Percentiles rank a stretch among this genome's conserved stretches.
Evolutionary conservation across 768 basidiomycete species (phyloP).

Genomic region (Boletus tomentosulus): DNA sequence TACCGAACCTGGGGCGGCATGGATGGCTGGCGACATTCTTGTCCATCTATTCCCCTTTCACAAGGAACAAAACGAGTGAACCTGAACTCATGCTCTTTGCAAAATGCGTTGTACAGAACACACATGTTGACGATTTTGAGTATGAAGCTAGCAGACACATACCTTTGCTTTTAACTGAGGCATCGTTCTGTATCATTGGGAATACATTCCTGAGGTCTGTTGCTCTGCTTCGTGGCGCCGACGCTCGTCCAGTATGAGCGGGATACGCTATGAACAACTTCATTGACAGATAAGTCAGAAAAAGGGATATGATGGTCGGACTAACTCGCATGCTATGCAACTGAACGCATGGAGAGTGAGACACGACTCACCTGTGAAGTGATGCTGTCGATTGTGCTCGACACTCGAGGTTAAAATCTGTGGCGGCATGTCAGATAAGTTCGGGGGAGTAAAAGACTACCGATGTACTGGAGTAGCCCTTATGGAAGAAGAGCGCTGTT

Average conservation of each 20-base stretch:
- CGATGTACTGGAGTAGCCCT: neutral
- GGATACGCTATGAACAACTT: too few species aligned
- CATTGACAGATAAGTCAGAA: too few species aligned
- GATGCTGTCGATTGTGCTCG: neutral
- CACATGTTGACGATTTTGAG: conserved; percentile 17
- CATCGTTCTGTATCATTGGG: too few species aligned
- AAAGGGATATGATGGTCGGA: too few species aligned
- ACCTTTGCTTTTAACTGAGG: conserved; percentile 17
- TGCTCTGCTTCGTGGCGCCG: too few species aligned
- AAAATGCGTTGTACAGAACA: conserved; percentile 2
- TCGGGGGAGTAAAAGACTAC: neutral
- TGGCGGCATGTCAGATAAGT: too few species aligned
- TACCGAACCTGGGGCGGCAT: neutral
- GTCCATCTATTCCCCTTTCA: neutral
- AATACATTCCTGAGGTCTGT: too few species aligned
- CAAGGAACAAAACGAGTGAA: conserved; percentile 6
- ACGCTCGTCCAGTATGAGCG: too few species aligned
- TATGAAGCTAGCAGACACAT: conserved; percentile 12
- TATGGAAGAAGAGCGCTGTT: neutral
- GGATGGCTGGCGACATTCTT: neutral
- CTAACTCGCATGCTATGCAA: too few species aligned
- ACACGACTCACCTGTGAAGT: conserved; percentile 6
- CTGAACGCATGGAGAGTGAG: too few species aligned
- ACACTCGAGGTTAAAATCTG: too few species aligned
- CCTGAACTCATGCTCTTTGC: neutral